phyloP scores from a whole-genome alignment of 2,329 filamentous ascomycete species.

The Aureobasidium sp. region DNA sequence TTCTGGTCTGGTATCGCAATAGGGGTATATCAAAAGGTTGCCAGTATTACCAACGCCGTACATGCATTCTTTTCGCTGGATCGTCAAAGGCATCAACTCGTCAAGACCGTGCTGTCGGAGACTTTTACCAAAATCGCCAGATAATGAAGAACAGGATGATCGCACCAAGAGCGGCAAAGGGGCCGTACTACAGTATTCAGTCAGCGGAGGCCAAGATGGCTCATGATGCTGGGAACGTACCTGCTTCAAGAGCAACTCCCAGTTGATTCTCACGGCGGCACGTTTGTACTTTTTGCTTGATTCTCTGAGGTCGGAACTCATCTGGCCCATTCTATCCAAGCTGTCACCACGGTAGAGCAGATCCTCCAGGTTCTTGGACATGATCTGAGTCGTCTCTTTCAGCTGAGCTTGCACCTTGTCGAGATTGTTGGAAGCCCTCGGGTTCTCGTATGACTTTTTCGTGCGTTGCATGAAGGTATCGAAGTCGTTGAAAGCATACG shows the following conservation, averaged over 20 bases:
- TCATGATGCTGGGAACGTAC: constrained; percentile 30
- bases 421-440: constrained; percentile 82
- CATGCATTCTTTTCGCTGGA: constrained; percentile 3
- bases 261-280: constrained; percentile 92
- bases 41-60: neutral
- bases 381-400: constrained; percentile 95
- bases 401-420: constrained; percentile 95
- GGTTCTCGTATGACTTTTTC: constrained; percentile 88
- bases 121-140: constrained; percentile 75
- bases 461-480: constrained; percentile 94
- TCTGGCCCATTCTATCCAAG: constrained; percentile 93
- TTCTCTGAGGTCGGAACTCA: constrained; percentile 76
- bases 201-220: neutral
- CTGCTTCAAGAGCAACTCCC: constrained; percentile 92
- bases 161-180: constrained; percentile 71
- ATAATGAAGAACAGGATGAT: constrained; percentile 81
- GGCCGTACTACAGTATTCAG: constrained; percentile 61
- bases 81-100: constrained; percentile 10
- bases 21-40: constrained; percentile 10
- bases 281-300: constrained; percentile 91
- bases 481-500: constrained; percentile 96
- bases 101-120: neutral
- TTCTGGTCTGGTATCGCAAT: neutral
- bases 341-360: constrained; percentile 89
- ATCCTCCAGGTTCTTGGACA: constrained; percentile 99